Evolutionary conservation across 176 grass and related monocot genomes (phyloP), one percentile per base, ranked within the genome.

Genomic region (Neostapfia colusana): DNA sequence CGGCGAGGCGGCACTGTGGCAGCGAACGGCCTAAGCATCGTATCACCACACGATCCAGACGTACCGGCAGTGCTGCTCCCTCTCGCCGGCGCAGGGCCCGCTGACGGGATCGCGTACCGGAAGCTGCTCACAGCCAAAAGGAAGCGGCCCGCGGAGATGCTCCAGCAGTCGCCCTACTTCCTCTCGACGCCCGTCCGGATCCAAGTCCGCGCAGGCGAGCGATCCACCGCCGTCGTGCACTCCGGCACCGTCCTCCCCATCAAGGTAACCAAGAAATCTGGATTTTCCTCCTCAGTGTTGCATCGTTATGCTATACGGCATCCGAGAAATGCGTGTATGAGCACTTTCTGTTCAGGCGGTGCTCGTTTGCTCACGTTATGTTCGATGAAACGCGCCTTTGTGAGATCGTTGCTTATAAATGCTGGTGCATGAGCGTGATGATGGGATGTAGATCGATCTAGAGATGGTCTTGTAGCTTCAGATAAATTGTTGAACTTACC

Each of bases 81-180:
- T 43, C 81, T 85, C 18, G 72, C 78, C 48, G 83, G 84, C 17
- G 7, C 80, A 13, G 44, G 38, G 26, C 41, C 78, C 7, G 84
- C 57, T 3, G 67, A 56, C 0, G 74, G 80, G 8, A 53, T 83
- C 0, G 38, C 76, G 13, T 66, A 82, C 62, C 79, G 72, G 17
- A 81, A 86, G 82, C 78, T 93, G 11, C 82, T 98, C 25, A 88
- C 89, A 37, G 80, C 87, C 9, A 89, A 98, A 23, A 86, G 76
- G 81, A 94, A 80, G 82, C 89, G 92, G 82, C 84, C 94, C 76
- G 79, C 26, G 10, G 89, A 98, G 73, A 75, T 98, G 56, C 50
- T 98, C 64, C 92, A 98, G 76, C 79, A 92, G 66, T 92, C 91
- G 6, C 89, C 95, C 6, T 92, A 89, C 82, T 98, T 98, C 87